A percentile compares a stretch with the other conserved stretches of the same genome.
phyloP scores from a whole-genome alignment of 768 basidiomycete species.

The Austroboletus festivus region DNA sequence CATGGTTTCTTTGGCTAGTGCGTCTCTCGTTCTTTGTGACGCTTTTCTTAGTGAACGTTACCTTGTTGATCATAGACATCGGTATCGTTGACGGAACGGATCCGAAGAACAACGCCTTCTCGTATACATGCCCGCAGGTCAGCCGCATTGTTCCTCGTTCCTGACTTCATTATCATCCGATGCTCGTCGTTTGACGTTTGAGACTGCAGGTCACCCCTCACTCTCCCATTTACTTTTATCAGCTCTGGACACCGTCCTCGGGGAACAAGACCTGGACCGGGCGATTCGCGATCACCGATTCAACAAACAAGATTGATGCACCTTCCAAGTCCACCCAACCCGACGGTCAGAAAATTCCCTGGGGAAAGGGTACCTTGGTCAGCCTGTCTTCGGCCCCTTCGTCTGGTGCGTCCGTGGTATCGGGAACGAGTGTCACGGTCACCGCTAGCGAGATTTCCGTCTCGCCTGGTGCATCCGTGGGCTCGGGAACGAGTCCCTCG shows the following conservation, averaged over 20 bases:
- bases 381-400: neutral
- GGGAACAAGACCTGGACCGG: constrained; percentile 59
- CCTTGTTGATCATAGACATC: constrained; percentile 45
- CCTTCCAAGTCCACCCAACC: constrained; percentile 56
- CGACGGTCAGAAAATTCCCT: constrained; percentile 48
- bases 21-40: constrained; percentile 22
- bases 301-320: constrained; percentile 42
- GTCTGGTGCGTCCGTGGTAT: neutral
- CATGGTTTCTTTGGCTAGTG: constrained; percentile 69
- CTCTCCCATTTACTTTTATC: constrained; percentile 77
- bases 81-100: constrained; percentile 63
- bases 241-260: constrained; percentile 53
- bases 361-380: constrained; percentile 60
- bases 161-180: neutral
- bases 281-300: constrained; percentile 69
- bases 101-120: constrained; percentile 40
- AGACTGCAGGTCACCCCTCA: constrained; percentile 52
- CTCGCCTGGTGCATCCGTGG: too few species aligned
- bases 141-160: constrained; percentile 14
- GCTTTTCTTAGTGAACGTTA: neutral
- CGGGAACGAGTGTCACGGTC: too few species aligned
- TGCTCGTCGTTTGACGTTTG: neutral
- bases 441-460: too few species aligned
- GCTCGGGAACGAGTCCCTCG: too few species aligned
- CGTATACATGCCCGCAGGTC: constrained; percentile 67